Evolutionary conservation across 1,284 basidiomycete species (phyloP), one percentile per base, ranked within the genome.

Genomic region (Moesziomyces globuligerus): DNA sequence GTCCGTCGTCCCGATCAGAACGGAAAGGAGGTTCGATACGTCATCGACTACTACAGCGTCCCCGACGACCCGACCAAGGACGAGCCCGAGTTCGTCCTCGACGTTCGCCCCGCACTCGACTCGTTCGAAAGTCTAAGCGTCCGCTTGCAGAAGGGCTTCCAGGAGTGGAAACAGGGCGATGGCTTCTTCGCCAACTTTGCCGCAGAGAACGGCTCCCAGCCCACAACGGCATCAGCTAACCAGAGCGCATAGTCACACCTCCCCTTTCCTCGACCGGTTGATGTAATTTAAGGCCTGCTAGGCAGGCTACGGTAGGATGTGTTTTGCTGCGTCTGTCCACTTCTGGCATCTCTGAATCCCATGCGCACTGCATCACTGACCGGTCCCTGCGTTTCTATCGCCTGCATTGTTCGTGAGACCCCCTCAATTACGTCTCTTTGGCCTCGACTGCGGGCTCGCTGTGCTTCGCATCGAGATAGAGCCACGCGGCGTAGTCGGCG

Each of bases 401-500:
- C 17, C 4, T 34, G 32, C 5, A 34, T 34, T 34, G 32, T 17
- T 17, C 15, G 7, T 34, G 32, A 29, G 29, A 8, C 11, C n/a
- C n/a, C n/a, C 11, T 17, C 7, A 6, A 34, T 7, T 34, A 17
- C 32, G 32, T 34, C 13, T 13, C 4, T 34, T 34, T 3, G 6
- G 32, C 15, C 2, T 13, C 32, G 32, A 17, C 13, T 4, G 5
- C 36, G 8, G 28, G 0, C 13, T 55, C 9, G 26, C 8, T 20
- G 18, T 36, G 24, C 37, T 32, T 32, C 29, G 25, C 26, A 6
- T 71, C 32, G 18, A 65, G 51, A 21, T 62, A 72, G n/a, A 67
- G 48, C 64, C 64, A 72, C 20, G 59, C 58, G 10, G 52, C 48
- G 76, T 94, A 97, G 83, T 98, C 95, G 7, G 85, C 87, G 7